These are phyloP conservation scores for Eucalyptus brandiana DNA, from an alignment of 345 rosid genomes.

Conservation along the genomic window DNA sequence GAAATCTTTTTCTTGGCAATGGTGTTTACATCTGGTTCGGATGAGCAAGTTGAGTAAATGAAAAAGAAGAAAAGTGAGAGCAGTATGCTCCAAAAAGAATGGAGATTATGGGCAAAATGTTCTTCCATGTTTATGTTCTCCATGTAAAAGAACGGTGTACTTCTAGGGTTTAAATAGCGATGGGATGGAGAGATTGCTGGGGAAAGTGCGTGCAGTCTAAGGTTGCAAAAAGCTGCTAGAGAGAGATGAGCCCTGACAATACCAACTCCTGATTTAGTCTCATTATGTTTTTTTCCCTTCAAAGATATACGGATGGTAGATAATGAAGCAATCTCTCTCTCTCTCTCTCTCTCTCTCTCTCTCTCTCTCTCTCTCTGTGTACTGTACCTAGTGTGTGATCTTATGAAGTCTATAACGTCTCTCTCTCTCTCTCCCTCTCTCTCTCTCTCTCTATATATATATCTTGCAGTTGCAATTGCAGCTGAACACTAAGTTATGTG, in stretches of 20 bases:
- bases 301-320: slow-evolving; percentile 9
- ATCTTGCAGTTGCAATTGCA: slow-evolving; percentile 3
- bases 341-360: background rate
- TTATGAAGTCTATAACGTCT: background rate
- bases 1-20: background rate
- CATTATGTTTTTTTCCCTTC: slow-evolving; percentile 27
- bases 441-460: background rate
- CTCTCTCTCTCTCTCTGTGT: background rate
- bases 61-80: slow-evolving; percentile 17
- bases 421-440: background rate
- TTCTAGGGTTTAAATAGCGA: slow-evolving; percentile 18
- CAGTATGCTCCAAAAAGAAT: slow-evolving; percentile 13
- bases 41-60: slow-evolving; percentile 3
- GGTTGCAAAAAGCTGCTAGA: slow-evolving; percentile 15
- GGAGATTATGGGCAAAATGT: background rate
- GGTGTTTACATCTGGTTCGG: background rate
- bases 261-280: background rate
- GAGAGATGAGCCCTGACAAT: background rate
- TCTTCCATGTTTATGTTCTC: background rate
- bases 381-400: background rate
- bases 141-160: background rate
- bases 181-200: background rate
- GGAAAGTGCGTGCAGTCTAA: slow-evolving; percentile 15
- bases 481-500: background rate
- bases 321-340: background rate